These are phyloP conservation scores for Corymbia calophylla DNA, from an alignment of 441 rosid species.

Conservation along the genomic window DNA sequence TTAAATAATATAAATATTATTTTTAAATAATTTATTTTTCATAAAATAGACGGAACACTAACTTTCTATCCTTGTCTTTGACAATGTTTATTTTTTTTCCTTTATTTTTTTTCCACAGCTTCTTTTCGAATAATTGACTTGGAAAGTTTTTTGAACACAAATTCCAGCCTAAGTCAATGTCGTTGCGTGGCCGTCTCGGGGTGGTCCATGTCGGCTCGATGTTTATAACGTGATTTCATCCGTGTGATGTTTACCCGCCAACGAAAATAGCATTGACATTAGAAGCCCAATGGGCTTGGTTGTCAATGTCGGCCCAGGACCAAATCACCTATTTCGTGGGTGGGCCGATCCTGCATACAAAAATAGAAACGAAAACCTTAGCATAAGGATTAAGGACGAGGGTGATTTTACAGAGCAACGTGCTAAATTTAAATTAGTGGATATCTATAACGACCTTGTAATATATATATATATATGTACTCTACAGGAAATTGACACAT, in stretches of 20 bases:
- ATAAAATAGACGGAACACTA: fast-evolving
- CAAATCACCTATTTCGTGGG: background rate
- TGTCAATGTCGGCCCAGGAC: background rate
- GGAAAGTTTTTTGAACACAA: background rate
- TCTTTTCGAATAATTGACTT: background rate
- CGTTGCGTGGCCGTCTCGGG: background rate
- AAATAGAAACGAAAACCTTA: too few relatives aligned
- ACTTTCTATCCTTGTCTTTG: background rate
- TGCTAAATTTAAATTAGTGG: background rate
- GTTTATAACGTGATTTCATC: background rate
- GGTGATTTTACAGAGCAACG: background rate
- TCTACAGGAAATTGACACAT: background rate
- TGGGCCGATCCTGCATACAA: background rate
- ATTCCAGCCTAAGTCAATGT: background rate
- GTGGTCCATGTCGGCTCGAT: background rate
- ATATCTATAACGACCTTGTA: background rate
- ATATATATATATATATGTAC: too few relatives aligned
- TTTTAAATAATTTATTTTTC: too few relatives aligned
- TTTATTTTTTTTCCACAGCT: background rate
- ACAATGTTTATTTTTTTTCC: background rate
- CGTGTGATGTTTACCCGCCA: background rate
- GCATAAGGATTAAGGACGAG: background rate
- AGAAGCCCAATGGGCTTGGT: background rate
- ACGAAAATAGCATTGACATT: background rate
- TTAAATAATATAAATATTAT: too few relatives aligned